Evolutionary conservation across 805 yeast species (phyloP), one percentile per base, ranked within the genome.

Genomic region (Wilhelminamyces savonicus): DNA sequence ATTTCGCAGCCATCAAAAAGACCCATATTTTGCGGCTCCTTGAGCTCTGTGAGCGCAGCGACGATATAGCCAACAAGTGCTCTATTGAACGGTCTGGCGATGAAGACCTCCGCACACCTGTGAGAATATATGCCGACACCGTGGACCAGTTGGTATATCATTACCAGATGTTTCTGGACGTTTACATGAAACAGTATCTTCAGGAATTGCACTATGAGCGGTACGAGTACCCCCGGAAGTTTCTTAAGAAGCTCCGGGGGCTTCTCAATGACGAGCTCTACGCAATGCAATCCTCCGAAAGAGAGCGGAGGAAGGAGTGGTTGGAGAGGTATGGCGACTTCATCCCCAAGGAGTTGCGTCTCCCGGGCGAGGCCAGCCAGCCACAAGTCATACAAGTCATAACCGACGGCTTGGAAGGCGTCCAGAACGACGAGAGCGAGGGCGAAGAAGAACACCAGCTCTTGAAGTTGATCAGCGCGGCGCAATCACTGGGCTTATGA

Each of bases 371-470:
- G 17, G 27, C 30, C 17, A 46, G 42, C 24, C 58, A 57, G 37
- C 70, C 70, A 1, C 36, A 47, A 5, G 55, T 64, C 14, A 58
- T 59, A 30, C 67, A 63, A 44, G 61, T 64, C 5, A 40, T 61
- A 12, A 64, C 69, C 14, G 69, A 64, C 28, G 69, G 69, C 2
- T 35, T 64, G 25, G 66, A 60, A 8, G 56, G 43, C 17, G 30
- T 44, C 16, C 32, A 40, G 16, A 5, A 24, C 11, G 24, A 14
- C 3, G 21, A 30, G 5, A 27, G 38, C 7, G 33, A 28, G 4
- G 29, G 24, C 6, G 33, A 31, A 18, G 46, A 41, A 21, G 32
- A 54, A 30, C 41, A 39, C 16, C 37, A 47, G 17, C 37, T 54
- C 13, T 34, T 31, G 37, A 34, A 26, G 23, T 24, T 36, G 21